Conservation (phyloP, 2,329 filamentous ascomycete species). For the Paecilomyces fulvus region DNA sequence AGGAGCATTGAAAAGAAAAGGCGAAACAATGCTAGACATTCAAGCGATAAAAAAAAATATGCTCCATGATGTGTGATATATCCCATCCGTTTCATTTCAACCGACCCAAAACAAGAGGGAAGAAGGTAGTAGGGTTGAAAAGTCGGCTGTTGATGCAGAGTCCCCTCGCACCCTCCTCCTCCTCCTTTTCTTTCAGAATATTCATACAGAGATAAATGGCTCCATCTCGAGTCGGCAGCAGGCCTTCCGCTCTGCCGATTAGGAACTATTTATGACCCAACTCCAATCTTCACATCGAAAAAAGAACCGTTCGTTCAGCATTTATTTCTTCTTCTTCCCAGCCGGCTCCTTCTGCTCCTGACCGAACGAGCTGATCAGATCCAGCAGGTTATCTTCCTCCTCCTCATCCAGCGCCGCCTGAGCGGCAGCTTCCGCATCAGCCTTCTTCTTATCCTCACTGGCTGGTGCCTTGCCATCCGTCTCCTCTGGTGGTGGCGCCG, state of each 20-base stretch:
- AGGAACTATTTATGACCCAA: background rate
- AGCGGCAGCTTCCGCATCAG: conserved; percentile 20
- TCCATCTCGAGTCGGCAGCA: background rate
- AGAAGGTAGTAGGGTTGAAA: background rate
- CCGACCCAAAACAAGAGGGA: background rate
- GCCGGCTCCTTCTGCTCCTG: conserved; percentile 29
- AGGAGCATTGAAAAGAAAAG: background rate
- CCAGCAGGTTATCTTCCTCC: conserved; percentile 48
- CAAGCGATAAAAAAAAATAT: background rate
- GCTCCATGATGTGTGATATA: background rate
- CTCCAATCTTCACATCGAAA: background rate
- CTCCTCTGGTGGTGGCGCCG: conserved; percentile 19
- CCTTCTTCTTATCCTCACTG: conserved; percentile 33
- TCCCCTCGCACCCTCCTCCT: background rate
- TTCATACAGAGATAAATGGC: background rate
- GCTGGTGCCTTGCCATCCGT: conserved; percentile 12
- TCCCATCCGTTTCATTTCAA: background rate
- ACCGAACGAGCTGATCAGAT: conserved; percentile 47
- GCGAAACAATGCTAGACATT: background rate
- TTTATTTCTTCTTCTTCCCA: conserved; percentile 24
- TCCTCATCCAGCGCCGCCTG: conserved; percentile 43
- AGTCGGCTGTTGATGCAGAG: background rate
- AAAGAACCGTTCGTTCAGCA: background rate
- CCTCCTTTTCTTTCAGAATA: background rate
- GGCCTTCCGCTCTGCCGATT: too few species aligned